phyloP scores from a whole-genome alignment of 768 basidiomycete species.

The Calocybe cyanea region DNA sequence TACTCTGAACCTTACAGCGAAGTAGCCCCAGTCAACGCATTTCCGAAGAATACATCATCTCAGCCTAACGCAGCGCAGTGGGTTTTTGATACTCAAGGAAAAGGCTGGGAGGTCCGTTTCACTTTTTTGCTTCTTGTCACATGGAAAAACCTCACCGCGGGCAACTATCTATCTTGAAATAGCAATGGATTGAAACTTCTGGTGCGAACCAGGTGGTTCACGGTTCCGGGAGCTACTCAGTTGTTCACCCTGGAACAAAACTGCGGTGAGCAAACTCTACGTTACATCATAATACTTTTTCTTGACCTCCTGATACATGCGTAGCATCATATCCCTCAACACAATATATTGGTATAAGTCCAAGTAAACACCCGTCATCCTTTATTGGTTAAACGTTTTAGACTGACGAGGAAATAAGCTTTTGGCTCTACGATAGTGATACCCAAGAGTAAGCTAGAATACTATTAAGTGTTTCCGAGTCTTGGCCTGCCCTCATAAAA shows the following conservation, averaged over 20 bases:
- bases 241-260: slow-evolving; percentile 43
- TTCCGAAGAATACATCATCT: slow-evolving; percentile 45
- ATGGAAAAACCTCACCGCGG: too few species aligned
- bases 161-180: not conserved
- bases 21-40: slow-evolving; percentile 52
- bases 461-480: not conserved
- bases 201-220: slow-evolving; percentile 42
- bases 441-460: slow-evolving; percentile 31
- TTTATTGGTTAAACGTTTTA: not conserved
- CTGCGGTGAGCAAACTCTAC: slow-evolving; percentile 32
- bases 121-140: not conserved
- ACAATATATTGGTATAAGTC: slow-evolving; percentile 60
- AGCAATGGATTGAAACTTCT: slow-evolving; percentile 44
- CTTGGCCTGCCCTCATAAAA: not conserved
- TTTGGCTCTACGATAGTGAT: slow-evolving; percentile 59
- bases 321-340: slow-evolving; percentile 56
- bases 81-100: slow-evolving; percentile 51
- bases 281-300: not conserved
- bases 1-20: too few species aligned
- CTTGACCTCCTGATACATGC: not conserved
- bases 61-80: slow-evolving; percentile 41
- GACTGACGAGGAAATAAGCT: slow-evolving; percentile 26
- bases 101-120: slow-evolving; percentile 43
- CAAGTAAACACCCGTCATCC: slow-evolving; percentile 33
- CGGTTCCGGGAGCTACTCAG: slow-evolving; percentile 53